Evolutionary conservation across 2,329 filamentous ascomycete genomes (phyloP), one percentile per base, ranked within the genome.

Genomic region (Trichoderma koningiopsis): DNA sequence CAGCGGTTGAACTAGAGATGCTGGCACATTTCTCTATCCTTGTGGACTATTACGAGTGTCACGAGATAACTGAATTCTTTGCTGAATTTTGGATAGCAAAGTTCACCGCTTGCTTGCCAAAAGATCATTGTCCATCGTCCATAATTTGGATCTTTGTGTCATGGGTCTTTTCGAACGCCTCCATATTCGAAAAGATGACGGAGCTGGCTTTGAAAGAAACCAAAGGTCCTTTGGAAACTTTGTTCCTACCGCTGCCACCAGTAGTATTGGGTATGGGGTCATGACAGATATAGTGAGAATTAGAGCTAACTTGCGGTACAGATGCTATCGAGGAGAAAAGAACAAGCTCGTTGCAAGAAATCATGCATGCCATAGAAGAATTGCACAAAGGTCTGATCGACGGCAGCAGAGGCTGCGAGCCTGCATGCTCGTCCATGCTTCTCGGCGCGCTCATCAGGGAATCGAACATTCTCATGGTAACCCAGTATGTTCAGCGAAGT

Each of bases 21-120:
- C 76, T 86, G 7, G 79, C 78, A n/a, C 80, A 82, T 60, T 75
- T 86, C 2, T 81, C 82, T 5, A 75, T 81, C 4, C 73, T 85
- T 11, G 79, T 83, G 3, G 80, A 84, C 68, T 80, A 79, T 43
- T 83, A 83, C 71, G 75, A 78, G 62, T 81, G 82, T 71, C 72
- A 77, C 7, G 82, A 84, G 55, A 78, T 79, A 0, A 78, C 83
- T 1, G 79, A 83, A 58, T 70, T 80, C 0, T 83, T 82, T 56
- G 78, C 40, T 1, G 22, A 43, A 3, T 31, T 53, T 5, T 69
- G 59, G 67, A 27, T 68, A 0, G 11, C 10, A 0, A 29, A 16
- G 3, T 7, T 62, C 14, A 10, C 0, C 1, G 14, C 29, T n/a
- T 4, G 3, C n/a, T 3, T n/a, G 47, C 35, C 58, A 13, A 5